These are phyloP conservation scores for Lipomyces oligophaga DNA, from an alignment of 805 yeast genomes.

Conservation along the genomic window DNA sequence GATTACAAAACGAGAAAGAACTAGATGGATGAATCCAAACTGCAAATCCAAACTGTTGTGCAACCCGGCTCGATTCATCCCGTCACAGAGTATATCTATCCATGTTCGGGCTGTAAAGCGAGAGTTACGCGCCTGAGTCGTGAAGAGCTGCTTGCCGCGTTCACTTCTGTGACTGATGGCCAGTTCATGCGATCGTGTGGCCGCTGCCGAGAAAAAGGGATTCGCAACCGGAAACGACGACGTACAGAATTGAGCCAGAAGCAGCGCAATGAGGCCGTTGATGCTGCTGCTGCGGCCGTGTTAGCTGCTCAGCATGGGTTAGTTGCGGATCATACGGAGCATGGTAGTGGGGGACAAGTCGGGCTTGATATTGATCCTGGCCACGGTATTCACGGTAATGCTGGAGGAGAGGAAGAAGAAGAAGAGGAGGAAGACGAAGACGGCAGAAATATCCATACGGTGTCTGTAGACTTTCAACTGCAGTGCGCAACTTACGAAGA, in stretches of 20 bases:
- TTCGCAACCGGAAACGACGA: constrained; percentile 22
- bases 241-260: constrained; percentile 14
- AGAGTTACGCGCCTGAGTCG: constrained; percentile 19
- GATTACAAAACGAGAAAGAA: too few relatives aligned
- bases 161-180: constrained; percentile 26
- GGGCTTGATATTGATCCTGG: background rate
- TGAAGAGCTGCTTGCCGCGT: constrained; percentile 23
- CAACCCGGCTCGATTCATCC: constrained; percentile 8
- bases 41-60: constrained; percentile 21
- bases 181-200: constrained; percentile 28
- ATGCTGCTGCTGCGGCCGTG: constrained; percentile 3
- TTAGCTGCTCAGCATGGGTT: background rate
- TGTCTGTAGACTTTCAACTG: constrained; percentile 13
- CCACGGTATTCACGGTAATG: background rate
- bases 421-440: constrained; percentile 18
- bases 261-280: constrained; percentile 4
- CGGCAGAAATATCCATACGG: constrained; percentile 9
- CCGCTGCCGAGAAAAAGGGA: constrained; percentile 26
- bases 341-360: background rate
- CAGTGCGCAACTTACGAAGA: constrained; percentile 19
- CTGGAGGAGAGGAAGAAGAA: background rate
- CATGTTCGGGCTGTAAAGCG: constrained; percentile 28
- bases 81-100: constrained; percentile 26
- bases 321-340: constrained; percentile 2
- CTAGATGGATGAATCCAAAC: constrained; percentile 26